Percentiles rank a stretch among this genome's conserved stretches.
phyloP scores from a whole-genome alignment of 1,284 basidiomycete genomes.

The Austropuccinia psidii region DNA sequence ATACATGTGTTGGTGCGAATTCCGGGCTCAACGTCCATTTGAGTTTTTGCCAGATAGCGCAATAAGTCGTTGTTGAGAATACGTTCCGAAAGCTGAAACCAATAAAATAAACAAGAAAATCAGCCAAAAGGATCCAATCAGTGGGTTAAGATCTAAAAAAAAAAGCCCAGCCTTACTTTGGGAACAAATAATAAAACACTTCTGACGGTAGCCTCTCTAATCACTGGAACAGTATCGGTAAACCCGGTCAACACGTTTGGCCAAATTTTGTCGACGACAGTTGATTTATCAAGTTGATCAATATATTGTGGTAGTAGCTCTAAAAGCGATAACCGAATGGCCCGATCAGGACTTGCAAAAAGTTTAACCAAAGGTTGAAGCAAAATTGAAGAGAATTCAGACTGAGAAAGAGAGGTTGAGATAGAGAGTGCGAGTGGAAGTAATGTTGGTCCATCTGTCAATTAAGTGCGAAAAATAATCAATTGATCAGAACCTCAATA shows the following conservation, averaged over 20 bases:
- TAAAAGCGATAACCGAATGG: constrained; percentile 84
- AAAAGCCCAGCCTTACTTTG: constrained; percentile 56
- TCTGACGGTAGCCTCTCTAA: constrained; percentile 89
- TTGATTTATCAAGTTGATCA: constrained; percentile 76
- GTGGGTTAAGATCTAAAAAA: neutral
- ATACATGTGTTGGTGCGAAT: constrained; percentile 98
- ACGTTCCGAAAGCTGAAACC: constrained; percentile 58
- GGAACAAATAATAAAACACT: constrained; percentile 74
- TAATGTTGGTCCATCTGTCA: constrained; percentile 32
- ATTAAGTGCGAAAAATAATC: neutral
- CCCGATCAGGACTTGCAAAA: constrained; percentile 78
- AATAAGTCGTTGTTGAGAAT: constrained; percentile 95
- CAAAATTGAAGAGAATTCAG: constrained; percentile 64
- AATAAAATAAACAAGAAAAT: neutral
- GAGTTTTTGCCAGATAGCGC: constrained; percentile 82
- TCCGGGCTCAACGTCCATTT: constrained; percentile 82
- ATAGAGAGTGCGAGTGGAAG: constrained; percentile 31
- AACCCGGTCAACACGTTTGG: constrained; percentile 85
- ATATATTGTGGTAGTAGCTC: constrained; percentile 76
- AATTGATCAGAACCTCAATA: constrained; percentile 64
- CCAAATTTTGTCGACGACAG: constrained; percentile 81
- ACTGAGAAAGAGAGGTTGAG: constrained; percentile 53
- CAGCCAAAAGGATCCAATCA: neutral
- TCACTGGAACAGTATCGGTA: constrained; percentile 81
- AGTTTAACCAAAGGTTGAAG: constrained; percentile 72